Conservation (phyloP, 73 alveolate species). For the Breviolum minutum region DNA sequence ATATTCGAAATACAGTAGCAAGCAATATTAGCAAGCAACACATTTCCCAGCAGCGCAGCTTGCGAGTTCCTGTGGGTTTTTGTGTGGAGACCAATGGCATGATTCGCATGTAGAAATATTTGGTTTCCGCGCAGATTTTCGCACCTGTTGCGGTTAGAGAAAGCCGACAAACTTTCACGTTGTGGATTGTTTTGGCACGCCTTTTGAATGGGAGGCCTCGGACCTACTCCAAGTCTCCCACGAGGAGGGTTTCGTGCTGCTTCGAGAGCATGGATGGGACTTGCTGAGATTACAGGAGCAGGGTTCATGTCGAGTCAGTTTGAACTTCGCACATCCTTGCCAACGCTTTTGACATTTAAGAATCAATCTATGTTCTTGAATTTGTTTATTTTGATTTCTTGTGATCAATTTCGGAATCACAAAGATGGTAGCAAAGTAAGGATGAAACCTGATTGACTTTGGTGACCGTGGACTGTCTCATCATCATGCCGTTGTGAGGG, state of each 20-base stretch:
- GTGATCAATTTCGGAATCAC: neutral
- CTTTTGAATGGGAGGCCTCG: conserved; percentile 28
- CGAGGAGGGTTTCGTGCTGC: conserved; percentile 90
- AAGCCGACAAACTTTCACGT: no score
- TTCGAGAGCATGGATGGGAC: conserved; percentile 87
- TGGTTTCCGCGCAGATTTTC: no score
- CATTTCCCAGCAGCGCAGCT: no score
- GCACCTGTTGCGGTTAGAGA: no score
- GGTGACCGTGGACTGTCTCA: no score
- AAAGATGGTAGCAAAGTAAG: neutral
- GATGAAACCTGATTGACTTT: neutral
- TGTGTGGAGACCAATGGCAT: no score
- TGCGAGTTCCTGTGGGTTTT: no score
- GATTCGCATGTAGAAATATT: no score
- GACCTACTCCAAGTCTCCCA: conserved; percentile 77
- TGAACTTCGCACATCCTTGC: neutral
- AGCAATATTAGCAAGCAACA: no score
- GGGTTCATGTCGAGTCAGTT: neutral
- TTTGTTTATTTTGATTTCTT: neutral
- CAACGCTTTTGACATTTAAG: neutral
- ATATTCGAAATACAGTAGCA: no score
- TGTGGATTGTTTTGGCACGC: no score
- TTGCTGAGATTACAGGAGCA: conserved; percentile 77
- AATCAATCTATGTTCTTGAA: neutral
- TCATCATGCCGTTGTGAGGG: neutral